Evolutionary conservation across 306 rosid genomes (phyloP).

Genomic region (Cicer pinnatifidum): DNA sequence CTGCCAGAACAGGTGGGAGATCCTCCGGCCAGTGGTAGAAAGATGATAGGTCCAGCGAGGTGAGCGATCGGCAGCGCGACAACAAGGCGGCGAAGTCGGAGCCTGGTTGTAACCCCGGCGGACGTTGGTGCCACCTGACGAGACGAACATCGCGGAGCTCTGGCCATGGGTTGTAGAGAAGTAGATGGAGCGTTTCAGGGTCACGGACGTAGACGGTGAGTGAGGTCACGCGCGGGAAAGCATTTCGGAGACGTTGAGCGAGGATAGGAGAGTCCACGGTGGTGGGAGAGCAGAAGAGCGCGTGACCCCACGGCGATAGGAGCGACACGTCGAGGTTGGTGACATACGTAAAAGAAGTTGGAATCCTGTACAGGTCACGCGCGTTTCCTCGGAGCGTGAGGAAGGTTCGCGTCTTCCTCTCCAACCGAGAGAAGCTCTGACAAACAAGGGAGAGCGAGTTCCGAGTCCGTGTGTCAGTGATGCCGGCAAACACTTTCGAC

Average conservation of each 20-base stretch:
- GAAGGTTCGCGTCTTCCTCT: constrained; percentile 70
- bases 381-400: constrained; percentile 91
- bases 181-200: constrained; percentile 58
- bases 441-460: constrained; percentile 70
- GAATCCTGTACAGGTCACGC: constrained; percentile 70
- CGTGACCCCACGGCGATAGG: constrained; percentile 89
- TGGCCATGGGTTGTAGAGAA: constrained; percentile 65
- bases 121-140: constrained; percentile 91
- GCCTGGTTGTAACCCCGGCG: constrained; percentile 48
- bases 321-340: constrained; percentile 74
- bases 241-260: constrained; percentile 63
- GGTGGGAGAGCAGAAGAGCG: constrained; percentile 59
- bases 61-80: constrained; percentile 58
- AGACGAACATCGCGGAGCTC: constrained; percentile 71
- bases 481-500: constrained; percentile 48
- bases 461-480: constrained; percentile 71
- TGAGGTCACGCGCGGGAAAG: constrained; percentile 77
- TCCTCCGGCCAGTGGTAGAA: constrained; percentile 94
- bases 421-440: constrained; percentile 57
- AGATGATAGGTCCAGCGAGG: constrained; percentile 74
- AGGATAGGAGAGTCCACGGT: constrained; percentile 58
- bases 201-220: constrained; percentile 77
- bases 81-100: constrained; percentile 69
- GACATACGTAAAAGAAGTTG: constrained; percentile 64
- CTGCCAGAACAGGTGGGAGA: constrained; percentile 68